Evolutionary conservation across 495 filamentous ascomycete species (phyloP).

Genomic region (Aspergillus saccharolyticus): DNA sequence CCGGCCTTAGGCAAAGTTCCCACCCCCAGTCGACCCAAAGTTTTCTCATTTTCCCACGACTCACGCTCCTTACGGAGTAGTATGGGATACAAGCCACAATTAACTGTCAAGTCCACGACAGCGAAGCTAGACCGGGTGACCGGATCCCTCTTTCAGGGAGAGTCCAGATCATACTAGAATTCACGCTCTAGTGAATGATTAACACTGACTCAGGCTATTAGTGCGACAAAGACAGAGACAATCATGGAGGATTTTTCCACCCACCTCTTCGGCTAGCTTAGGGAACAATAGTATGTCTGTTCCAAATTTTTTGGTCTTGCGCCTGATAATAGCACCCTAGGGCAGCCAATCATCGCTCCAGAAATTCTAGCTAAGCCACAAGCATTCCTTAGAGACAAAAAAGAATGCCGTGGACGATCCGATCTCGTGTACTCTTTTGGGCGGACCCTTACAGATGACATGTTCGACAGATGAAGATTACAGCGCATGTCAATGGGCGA

Average conservation of each 20-base stretch:
- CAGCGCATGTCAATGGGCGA: constrained; percentile 1
- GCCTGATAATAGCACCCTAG: not conserved
- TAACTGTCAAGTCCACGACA: not conserved
- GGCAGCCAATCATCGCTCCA: not conserved
- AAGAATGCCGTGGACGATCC: not conserved
- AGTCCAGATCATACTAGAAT: not conserved
- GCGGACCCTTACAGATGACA: constrained; percentile 20
- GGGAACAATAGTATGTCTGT: not conserved
- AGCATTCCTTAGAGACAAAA: not conserved
- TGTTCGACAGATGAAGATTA: constrained; percentile 6
- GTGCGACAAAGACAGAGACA: not conserved
- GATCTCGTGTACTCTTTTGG: constrained; percentile 16
- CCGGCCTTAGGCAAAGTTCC: not conserved
- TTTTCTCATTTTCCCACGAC: not conserved
- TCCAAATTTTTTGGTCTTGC: not conserved
- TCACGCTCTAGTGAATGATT: not conserved
- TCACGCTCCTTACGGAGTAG: not conserved
- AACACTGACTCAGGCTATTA: not conserved
- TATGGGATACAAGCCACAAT: not conserved
- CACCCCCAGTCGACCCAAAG: constrained; percentile 1
- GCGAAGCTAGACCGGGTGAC: not conserved
- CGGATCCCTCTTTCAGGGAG: not conserved
- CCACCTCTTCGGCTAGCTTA: not conserved
- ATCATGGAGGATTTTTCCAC: not conserved
- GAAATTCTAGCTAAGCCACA: not conserved